These are phyloP conservation scores for Phoenix dactylifera DNA, from an alignment of 176 grass and related monocot species.

Conservation along the genomic window DNA sequence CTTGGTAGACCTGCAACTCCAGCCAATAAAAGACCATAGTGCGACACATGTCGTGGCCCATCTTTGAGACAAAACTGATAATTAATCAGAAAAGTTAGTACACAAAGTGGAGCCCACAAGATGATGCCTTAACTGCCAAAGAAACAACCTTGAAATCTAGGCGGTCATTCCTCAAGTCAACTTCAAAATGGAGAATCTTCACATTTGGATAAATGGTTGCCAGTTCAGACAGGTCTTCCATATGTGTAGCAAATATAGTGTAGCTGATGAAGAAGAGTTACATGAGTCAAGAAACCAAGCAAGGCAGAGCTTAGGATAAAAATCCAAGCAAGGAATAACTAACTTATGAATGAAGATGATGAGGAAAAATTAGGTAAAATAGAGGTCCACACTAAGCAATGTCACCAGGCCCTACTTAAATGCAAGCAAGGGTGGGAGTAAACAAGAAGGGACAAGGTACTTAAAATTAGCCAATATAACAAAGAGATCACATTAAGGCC, in stretches of 20 bases:
- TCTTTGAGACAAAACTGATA: constrained; percentile 69
- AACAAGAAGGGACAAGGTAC: no score
- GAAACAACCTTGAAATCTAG: constrained; percentile 81
- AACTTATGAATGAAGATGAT: no score
- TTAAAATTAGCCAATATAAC: no score
- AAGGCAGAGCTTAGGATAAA: no score
- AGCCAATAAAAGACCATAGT: constrained; percentile 84
- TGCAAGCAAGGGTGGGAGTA: no score
- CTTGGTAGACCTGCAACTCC: constrained; percentile 70
- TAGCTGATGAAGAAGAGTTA: constrained; percentile 37
- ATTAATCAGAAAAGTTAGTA: neutral
- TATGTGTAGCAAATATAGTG: constrained; percentile 88
- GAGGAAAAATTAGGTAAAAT: no score
- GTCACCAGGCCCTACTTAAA: no score
- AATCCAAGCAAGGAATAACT: no score
- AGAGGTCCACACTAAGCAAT: no score
- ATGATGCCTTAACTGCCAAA: neutral
- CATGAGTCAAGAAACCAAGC: no score
- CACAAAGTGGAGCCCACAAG: neutral
- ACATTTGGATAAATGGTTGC: constrained; percentile 90
- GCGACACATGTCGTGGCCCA: constrained; percentile 51
- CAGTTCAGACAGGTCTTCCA: constrained; percentile 87
- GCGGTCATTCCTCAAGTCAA: constrained; percentile 65
- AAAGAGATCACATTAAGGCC: no score
- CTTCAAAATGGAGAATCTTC: constrained; percentile 91